phyloP scores from a whole-genome alignment of 768 basidiomycete species.

The Psilocybe cubensis region DNA sequence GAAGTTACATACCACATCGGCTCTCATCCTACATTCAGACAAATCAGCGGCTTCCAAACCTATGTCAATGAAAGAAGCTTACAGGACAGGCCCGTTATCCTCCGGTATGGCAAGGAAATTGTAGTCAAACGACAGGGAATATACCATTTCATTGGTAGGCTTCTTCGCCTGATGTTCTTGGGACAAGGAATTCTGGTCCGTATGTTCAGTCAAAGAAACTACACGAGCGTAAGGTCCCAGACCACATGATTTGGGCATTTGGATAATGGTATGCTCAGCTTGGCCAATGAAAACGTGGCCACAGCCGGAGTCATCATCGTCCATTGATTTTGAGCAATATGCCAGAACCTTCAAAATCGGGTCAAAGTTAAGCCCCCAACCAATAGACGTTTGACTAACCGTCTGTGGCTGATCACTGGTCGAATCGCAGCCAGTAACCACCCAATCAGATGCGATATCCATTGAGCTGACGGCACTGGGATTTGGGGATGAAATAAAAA shows the following conservation, averaged over 20 bases:
- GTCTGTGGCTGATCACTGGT: slow-evolving; percentile 24
- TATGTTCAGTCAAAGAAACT: slow-evolving; percentile 18
- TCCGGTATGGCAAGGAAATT: slow-evolving; percentile 9
- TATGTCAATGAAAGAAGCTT: not conserved
- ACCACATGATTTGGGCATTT: slow-evolving; percentile 25
- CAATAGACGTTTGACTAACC: not conserved
- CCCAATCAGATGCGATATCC: slow-evolving; percentile 25
- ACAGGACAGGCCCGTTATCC: slow-evolving; percentile 6
- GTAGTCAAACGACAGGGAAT: slow-evolving; percentile 12
- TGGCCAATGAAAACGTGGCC: slow-evolving; percentile 23
- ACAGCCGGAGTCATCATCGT: slow-evolving; percentile 13
- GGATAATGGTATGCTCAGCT: slow-evolving; percentile 27
- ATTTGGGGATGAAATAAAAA: slow-evolving; percentile 30
- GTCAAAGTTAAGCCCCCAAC: not conserved
- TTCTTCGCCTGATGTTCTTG: slow-evolving; percentile 14
- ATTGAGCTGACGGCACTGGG: slow-evolving; percentile 24
- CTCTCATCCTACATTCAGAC: no score
- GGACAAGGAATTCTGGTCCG: slow-evolving; percentile 21
- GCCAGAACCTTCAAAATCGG: slow-evolving; percentile 17
- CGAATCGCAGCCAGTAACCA: slow-evolving; percentile 20
- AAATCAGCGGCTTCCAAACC: no score
- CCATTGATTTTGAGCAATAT: slow-evolving; percentile 21
- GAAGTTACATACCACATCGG: no score
- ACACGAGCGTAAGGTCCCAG: slow-evolving; percentile 30
- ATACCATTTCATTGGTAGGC: slow-evolving; percentile 20